Evolutionary conservation across 1,284 basidiomycete species (phyloP), one percentile per base, ranked within the genome.

Genomic region (Flammula alnicola): DNA sequence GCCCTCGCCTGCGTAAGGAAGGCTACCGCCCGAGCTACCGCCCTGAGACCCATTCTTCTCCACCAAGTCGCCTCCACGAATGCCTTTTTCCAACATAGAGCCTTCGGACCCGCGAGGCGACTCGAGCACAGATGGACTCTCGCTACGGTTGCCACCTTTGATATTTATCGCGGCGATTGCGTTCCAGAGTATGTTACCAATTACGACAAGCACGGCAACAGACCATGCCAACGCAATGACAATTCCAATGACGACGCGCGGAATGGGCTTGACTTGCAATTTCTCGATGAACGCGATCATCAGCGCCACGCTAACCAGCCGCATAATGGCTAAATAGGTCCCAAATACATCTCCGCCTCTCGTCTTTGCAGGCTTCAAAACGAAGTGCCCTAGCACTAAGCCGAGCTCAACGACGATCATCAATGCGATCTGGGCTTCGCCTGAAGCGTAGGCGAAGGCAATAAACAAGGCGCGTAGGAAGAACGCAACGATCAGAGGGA

Each of bases 231-330:
- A 74, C 7, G 80, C 79, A 31, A 81, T 73, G 50, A 89, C 74
- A 47, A 84, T 74, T 11, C 89, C 90, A 47, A 93, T 81, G 17
- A 73, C 86, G 2, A 87, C 84, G n/a, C 91, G 83, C 14, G 83
- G 81, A 55, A 93, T 93, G 22, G 90, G 76, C 17, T 77, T 70
- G 23, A 92, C 73, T 3, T 69, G 62, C 20, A 92, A 60, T 5
- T 66, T 73, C 59, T 84, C 73, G 40, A 88, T 68, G 63, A 93
- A 92, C 0, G 86, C 77, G 56, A 93, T 77, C 66, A 86, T 70
- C 11, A 88, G 63, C 2, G 79, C 85, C 8, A 81, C 79, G 52
- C 80, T 81, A 8, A 86, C 68, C 19, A 91, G 68, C 5, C 90
- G 81, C 6, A 81, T 75, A 53, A 84, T 66, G 33, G 82, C 78